Evolutionary conservation across 768 basidiomycete species (phyloP), one percentile per base, ranked within the genome.

Genomic region (Pleurotus cornucopiae): DNA sequence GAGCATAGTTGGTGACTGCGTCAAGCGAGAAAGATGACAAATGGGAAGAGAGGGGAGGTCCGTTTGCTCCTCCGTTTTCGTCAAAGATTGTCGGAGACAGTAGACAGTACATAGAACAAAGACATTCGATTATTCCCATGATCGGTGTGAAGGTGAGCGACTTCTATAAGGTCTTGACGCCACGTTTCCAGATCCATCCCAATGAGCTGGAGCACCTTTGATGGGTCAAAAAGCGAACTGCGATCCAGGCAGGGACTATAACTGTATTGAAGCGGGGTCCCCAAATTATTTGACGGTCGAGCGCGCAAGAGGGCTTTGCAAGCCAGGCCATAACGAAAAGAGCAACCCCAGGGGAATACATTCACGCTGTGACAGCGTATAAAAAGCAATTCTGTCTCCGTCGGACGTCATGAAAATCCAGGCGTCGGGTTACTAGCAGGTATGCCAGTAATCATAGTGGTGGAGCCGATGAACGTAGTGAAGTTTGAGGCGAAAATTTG

Each of bases 91-190:
- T 49, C 48, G 51, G 51, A 18, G 51, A 53, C 39, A 37, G 51
- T 37, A 20, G 21, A 23, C 51, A 53, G 51, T 53, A 53, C 41
- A 13, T 40, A 39, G 38, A 20, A 39, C 21, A 16, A 30, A 20
- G 39, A 37, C n/a, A 25, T 30, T 39, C 23, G 13, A 5, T 39
- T 21, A n/a, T 52, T 53, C 51, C 23, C 51, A 53, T 53, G 51
- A 53, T 53, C 51, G 51, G 39, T 53, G 51, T 53, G 51, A 53
- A 53, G n/a, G 6, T 53, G 51, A 6, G 37, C 39, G 20, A 40
- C 18, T 49, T 53, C 16, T 20, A 39, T 39, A 53, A 18, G 39
- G 18, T 20, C 11, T 23, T 53, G 51, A 53, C 41, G 51, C 51
- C 51, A 53, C 51, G 51, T 53, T 53, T 21, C 37, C 51, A 41